Percentiles rank a stretch among this genome's conserved stretches.
phyloP scores from a whole-genome alignment of 2,329 filamentous ascomycete genomes.

The Scytalidium sp. region DNA sequence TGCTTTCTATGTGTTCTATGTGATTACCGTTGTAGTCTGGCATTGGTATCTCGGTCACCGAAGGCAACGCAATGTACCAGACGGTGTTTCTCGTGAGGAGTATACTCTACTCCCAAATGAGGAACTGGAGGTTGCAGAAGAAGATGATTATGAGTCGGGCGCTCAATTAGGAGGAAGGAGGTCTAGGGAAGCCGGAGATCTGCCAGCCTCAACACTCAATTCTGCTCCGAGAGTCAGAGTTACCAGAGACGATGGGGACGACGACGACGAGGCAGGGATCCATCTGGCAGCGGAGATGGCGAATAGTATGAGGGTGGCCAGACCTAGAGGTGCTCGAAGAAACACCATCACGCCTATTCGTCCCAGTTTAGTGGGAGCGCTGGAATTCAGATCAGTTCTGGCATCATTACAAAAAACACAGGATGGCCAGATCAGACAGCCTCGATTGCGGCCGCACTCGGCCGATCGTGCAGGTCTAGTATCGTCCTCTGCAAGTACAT shows the following conservation, averaged over 20 bases:
- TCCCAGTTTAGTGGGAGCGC: conserved; percentile 85
- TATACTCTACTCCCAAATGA: conserved; percentile 58
- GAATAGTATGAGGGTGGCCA: conserved; percentile 86
- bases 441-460: conserved; percentile 68
- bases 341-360: conserved; percentile 83
- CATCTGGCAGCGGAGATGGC: conserved; percentile 79
- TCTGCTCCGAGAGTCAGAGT: conserved; percentile 34
- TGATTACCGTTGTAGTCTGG: conserved; percentile 83
- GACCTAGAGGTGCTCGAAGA: conserved; percentile 61
- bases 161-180: conserved; percentile 32
- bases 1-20: conserved; percentile 85
- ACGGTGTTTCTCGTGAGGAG: conserved; percentile 71
- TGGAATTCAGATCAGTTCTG: conserved; percentile 90
- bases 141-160: conserved; percentile 58
- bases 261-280: conserved; percentile 54
- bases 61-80: conserved; percentile 57
- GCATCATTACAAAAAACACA: conserved; percentile 82
- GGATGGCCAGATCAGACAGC: conserved; percentile 68
- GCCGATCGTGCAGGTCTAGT: conserved; percentile 42
- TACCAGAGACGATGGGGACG: conserved; percentile 39
- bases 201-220: conserved; percentile 24
- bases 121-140: conserved; percentile 60
- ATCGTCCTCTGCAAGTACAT: conserved; percentile 34
- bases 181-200: conserved; percentile 24
- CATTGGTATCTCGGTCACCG: conserved; percentile 77